Conservation (phyloP, 495 filamentous ascomycete species). For the Articulospora tetracladia region DNA sequence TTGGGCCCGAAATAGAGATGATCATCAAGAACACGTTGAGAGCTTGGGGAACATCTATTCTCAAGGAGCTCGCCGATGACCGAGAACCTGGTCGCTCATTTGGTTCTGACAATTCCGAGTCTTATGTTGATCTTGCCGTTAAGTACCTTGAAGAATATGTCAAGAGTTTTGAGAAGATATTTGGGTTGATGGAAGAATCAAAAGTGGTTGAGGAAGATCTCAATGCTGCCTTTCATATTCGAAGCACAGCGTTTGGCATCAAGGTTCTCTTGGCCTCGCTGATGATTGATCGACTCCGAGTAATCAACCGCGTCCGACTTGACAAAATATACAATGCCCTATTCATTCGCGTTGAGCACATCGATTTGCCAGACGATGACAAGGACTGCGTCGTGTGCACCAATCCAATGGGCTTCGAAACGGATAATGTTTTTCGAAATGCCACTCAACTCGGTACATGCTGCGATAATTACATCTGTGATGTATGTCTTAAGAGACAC, state of each 20-base stretch:
- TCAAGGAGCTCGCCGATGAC: background rate
- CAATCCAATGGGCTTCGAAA: slow-evolving; percentile 2
- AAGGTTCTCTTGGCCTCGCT: slow-evolving; percentile 18
- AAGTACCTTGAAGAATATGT: background rate
- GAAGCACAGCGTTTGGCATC: slow-evolving; percentile 13
- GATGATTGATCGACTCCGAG: slow-evolving; percentile 18
- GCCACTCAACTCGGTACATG: slow-evolving; percentile 10
- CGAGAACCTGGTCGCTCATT: background rate
- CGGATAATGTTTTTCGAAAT: no score
- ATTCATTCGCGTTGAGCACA: background rate
- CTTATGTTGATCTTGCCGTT: slow-evolving; percentile 10
- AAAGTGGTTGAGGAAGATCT: background rate
- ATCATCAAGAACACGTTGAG: slow-evolving; percentile 7
- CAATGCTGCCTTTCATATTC: background rate
- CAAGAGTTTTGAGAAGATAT: slow-evolving; percentile 1
- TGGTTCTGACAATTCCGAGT: no score
- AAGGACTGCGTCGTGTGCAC: slow-evolving; percentile 14
- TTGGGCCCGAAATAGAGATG: background rate
- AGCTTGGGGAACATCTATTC: background rate
- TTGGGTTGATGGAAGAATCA: slow-evolving; percentile 7
- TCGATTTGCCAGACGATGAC: background rate
- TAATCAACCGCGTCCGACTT: background rate
- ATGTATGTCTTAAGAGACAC: slow-evolving; percentile 9
- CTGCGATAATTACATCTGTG: slow-evolving; percentile 13
- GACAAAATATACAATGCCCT: background rate